These are phyloP conservation scores for Epichloe typhina DNA, from an alignment of 2,329 filamentous ascomycete genomes.

Conservation along the genomic window DNA sequence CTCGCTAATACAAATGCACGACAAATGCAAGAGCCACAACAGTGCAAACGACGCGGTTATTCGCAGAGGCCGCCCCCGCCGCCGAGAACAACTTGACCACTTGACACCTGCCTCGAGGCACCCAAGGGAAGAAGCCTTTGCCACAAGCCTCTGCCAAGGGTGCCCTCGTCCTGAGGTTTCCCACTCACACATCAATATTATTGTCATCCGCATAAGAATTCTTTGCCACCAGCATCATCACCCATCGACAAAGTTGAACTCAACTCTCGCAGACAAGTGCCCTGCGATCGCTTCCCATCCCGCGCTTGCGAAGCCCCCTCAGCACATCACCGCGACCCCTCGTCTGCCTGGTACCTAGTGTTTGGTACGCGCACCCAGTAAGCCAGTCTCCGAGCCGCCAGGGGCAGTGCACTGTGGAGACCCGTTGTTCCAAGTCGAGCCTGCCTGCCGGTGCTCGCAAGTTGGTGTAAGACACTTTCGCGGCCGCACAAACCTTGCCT, in stretches of 20 bases:
- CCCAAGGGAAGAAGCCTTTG: no score
- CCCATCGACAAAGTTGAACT: neutral
- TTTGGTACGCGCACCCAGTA: neutral
- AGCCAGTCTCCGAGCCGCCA: conserved; percentile 3
- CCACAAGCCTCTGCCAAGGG: neutral
- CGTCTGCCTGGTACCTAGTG: neutral
- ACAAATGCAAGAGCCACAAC: neutral
- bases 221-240: neutral
- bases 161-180: neutral
- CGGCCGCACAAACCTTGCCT: conserved; percentile 7
- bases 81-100: no score
- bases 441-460: conserved; percentile 2
- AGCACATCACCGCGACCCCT: neutral
- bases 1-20: neutral
- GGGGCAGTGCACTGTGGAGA: conserved; percentile 4
- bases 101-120: no score
- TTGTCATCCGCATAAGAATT: neutral
- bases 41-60: no score
- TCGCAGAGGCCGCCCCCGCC: no score
- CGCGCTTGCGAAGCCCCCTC: neutral
- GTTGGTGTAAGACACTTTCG: conserved; percentile 11
- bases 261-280: neutral
- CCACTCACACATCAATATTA: neutral
- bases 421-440: conserved; percentile 1
- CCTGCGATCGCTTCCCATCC: neutral